Conservation (phyloP, 2,329 filamentous ascomycete genomes). For the Aspergillus versicolor region DNA sequence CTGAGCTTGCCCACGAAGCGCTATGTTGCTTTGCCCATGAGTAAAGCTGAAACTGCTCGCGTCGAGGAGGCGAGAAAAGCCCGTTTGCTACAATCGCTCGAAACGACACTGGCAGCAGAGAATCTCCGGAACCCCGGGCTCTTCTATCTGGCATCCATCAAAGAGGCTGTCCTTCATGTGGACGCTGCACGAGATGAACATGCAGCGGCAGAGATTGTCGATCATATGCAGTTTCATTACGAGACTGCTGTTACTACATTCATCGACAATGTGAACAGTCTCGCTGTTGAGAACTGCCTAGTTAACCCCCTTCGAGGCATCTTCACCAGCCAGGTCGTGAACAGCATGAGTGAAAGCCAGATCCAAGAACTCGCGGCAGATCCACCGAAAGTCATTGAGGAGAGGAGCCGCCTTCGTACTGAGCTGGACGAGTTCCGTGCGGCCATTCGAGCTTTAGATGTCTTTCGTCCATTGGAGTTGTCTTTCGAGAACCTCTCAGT, state of each 20-base stretch:
- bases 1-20: slow-evolving; percentile 21
- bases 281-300: slow-evolving; percentile 52
- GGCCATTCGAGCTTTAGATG: slow-evolving; percentile 5
- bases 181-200: slow-evolving; percentile 28
- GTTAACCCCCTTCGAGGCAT: slow-evolving; percentile 43
- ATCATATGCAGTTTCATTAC: slow-evolving; percentile 42
- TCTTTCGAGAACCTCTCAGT: not conserved
- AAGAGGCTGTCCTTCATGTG: too few relatives aligned
- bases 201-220: slow-evolving; percentile 42
- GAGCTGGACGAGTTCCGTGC: slow-evolving; percentile 21
- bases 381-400: slow-evolving; percentile 9
- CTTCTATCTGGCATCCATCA: too few relatives aligned
- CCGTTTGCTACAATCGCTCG: slow-evolving; percentile 10
- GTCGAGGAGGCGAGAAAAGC: slow-evolving; percentile 10
- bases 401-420: slow-evolving; percentile 13
- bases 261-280: slow-evolving; percentile 50
- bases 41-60: not conserved
- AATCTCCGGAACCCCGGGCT: too few relatives aligned
- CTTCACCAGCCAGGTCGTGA: slow-evolving; percentile 40
- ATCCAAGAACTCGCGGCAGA: slow-evolving; percentile 41
- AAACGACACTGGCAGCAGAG: not conserved
- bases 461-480: not conserved
- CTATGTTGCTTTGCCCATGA: slow-evolving; percentile 25
- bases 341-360: slow-evolving; percentile 33
- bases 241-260: slow-evolving; percentile 43